Base-by-base conservation (phyloP, 208 protist genomes). In the Crithidia acanthocephali region DNA sequence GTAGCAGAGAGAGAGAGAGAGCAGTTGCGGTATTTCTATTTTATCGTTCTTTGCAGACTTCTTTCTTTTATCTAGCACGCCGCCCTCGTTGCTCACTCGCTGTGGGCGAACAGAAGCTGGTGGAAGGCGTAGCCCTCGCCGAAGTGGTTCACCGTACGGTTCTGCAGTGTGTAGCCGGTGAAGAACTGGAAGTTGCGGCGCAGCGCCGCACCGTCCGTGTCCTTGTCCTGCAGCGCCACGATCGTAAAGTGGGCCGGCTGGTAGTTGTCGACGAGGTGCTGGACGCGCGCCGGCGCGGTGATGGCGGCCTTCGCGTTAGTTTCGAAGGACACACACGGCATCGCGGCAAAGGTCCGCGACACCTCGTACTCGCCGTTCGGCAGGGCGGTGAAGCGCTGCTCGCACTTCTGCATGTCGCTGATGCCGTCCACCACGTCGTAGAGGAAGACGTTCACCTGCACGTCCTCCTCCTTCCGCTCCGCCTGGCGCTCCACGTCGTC, bases 401-500 rank as follows among this genome's bases (percentile, higher is more conserved):
- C 52, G 45, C 56, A 44, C 56, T 65, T 68, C 45, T 81, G 58
- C 44, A 62, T 60, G 42, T 70, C 60, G 30, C 35, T 65, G 30
- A 73, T 57, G 7, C 51, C 67, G 2, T 22, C 30, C n/a, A 85
- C 63, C 10, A 86, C 72, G 65, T 88, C 83, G 79, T 89, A 86
- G 55, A 94, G 76, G 59, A 90, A 91, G 27, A 93, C 74, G 73
- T 95, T 95, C 51, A 96, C 61, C 76, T 95, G 88, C 51, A 84
- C 81, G 42, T 93, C 88, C 53, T 79, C 70, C 70, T 95, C 87
- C 52, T 51, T 71, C 10, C 60, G 62, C 25, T 23, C 69, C 0
- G 53, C 52, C 40, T 51, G 28, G 47, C 87, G 82, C 22, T 81
- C 45, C 42, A 95, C 76, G 63, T 68, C 75, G 67, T 96, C 92